Percentiles rank a stretch among this genome's conserved stretches.
Conservation (phyloP, 2,329 filamentous ascomycete species). For the Kalmusia sp. region DNA sequence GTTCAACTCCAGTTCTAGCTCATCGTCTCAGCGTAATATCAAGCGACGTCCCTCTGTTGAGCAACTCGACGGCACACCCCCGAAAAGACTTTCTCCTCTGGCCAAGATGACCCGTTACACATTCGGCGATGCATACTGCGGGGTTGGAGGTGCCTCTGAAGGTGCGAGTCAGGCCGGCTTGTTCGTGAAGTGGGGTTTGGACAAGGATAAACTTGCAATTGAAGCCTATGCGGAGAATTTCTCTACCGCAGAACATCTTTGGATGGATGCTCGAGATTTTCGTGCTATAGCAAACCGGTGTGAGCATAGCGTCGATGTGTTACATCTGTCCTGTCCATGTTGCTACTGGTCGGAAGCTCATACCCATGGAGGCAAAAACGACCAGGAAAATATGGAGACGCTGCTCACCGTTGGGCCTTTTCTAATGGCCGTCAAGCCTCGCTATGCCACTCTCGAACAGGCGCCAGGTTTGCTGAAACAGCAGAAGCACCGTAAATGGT, state of each 20-base stretch:
- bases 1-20: too few species aligned
- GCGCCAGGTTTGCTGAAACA: slow-evolving; percentile 18
- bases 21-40: neutral
- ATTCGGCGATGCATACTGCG: slow-evolving; percentile 27
- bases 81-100: neutral
- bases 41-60: slow-evolving; percentile 1
- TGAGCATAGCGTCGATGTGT: slow-evolving; percentile 15
- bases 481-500: slow-evolving; percentile 20
- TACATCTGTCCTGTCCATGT: slow-evolving; percentile 27
- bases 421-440: slow-evolving; percentile 20
- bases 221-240: slow-evolving; percentile 22
- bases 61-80: neutral
- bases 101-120: slow-evolving; percentile 12
- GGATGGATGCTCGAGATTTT: slow-evolving; percentile 25
- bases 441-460: slow-evolving; percentile 27
- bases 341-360: slow-evolving; percentile 22
- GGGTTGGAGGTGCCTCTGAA: slow-evolving; percentile 26
- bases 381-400: slow-evolving; percentile 28
- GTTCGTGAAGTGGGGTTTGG: slow-evolving; percentile 20
- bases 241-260: slow-evolving; percentile 7
- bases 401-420: slow-evolving; percentile 26
- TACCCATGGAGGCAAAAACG: slow-evolving; percentile 23
- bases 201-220: slow-evolving; percentile 19
- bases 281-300: neutral
- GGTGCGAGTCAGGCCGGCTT: slow-evolving; percentile 26